Evolutionary conservation across 495 filamentous ascomycete genomes (phyloP).

Genomic region (Chlorociboria aeruginascens): DNA sequence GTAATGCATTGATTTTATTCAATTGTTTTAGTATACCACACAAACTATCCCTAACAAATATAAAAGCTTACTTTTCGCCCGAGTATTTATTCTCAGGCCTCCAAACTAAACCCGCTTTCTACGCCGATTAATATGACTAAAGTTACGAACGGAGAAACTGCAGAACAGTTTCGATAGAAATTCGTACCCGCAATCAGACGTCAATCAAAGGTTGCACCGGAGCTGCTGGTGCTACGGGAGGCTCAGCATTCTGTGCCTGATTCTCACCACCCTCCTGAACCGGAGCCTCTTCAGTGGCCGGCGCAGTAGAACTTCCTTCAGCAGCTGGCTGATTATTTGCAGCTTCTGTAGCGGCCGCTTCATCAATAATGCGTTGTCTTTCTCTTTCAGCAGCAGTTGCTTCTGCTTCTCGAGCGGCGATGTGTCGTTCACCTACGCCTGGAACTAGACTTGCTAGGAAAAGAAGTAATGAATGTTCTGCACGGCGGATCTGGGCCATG

Average conservation of each 20-base stretch:
- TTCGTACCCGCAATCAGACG: neutral
- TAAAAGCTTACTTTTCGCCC: neutral
- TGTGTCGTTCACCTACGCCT: slow-evolving; percentile 74
- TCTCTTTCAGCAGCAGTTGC: slow-evolving; percentile 16
- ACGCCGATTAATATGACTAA: too few relatives aligned
- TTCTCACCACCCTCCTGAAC: neutral
- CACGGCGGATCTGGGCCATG: slow-evolving; percentile 42
- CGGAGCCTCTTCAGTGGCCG: neutral
- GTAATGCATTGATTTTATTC: too few relatives aligned
- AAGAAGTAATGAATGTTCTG: slow-evolving; percentile 66
- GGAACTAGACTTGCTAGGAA: slow-evolving; percentile 80
- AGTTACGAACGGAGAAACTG: too few relatives aligned
- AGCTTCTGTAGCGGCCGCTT: slow-evolving; percentile 5
- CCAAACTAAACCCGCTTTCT: too few relatives aligned
- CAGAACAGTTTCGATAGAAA: too few relatives aligned
- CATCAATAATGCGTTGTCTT: slow-evolving; percentile 14
- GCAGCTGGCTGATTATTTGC: neutral
- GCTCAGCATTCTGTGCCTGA: neutral
- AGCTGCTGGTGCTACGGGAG: neutral
- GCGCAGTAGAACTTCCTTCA: neutral
- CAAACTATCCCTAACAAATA: too few relatives aligned
- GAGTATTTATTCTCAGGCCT: neutral
- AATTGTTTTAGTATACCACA: too few relatives aligned
- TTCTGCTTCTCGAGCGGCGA: slow-evolving; percentile 26
- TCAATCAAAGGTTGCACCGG: slow-evolving; percentile 1